These are phyloP conservation scores for Albatrellus ellisii DNA, from an alignment of 768 basidiomycete genomes.

Conservation along the genomic window DNA sequence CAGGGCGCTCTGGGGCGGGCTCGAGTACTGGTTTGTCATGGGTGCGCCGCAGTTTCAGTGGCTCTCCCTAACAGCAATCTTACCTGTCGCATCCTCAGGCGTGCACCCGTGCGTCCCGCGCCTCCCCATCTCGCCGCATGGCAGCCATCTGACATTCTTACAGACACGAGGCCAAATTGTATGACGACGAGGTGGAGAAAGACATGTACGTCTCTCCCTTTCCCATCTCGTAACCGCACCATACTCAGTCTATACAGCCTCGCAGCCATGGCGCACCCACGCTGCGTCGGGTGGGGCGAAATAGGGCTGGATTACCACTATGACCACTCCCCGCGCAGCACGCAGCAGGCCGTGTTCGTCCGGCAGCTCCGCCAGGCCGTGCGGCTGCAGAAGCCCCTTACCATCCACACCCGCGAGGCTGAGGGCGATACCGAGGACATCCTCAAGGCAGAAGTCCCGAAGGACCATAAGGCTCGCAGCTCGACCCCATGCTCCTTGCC, in stretches of 20 bases:
- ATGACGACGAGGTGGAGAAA: conserved; percentile 53
- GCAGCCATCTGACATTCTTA: background rate
- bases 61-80: too few relatives aligned
- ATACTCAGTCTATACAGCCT: conserved; percentile 26
- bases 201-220: conserved; percentile 37
- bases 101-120: conserved; percentile 58
- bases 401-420: conserved; percentile 80
- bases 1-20: conserved; percentile 42
- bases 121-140: too few relatives aligned
- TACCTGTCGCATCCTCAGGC: conserved; percentile 26
- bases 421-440: conserved; percentile 74
- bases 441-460: conserved; percentile 62
- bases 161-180: conserved; percentile 62
- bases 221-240: background rate
- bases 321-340: conserved; percentile 55
- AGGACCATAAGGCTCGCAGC: conserved; percentile 42
- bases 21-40: conserved; percentile 77
- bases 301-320: conserved; percentile 85
- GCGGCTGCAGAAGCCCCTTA: conserved; percentile 58
- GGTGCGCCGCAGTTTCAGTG: conserved; percentile 28
- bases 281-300: conserved; percentile 83
- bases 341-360: conserved; percentile 53
- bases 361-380: conserved; percentile 63
- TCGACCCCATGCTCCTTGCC: background rate
- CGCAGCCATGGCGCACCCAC: conserved; percentile 66